These are phyloP conservation scores for Fraxinus sp. DNA, from an alignment of 305 asterid species.

Conservation along the genomic window DNA sequence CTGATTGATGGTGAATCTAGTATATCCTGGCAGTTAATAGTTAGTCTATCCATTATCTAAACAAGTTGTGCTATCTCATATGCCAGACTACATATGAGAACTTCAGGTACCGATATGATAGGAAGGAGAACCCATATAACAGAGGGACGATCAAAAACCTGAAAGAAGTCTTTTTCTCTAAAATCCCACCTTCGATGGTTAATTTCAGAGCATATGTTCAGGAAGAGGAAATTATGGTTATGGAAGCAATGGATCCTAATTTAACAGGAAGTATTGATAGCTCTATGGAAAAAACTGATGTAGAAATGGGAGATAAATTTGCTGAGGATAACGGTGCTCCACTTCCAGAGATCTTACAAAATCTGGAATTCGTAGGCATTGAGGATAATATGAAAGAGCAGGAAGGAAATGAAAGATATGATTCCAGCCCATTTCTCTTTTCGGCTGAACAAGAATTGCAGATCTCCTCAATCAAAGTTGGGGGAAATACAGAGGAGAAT, in stretches of 20 bases:
- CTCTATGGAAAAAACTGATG: constrained; percentile 65
- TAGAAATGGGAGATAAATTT: constrained; percentile 62
- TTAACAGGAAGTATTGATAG: constrained; percentile 36
- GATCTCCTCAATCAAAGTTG: background rate
- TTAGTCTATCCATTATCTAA: background rate
- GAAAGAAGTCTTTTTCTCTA: constrained; percentile 65
- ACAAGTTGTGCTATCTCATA: background rate
- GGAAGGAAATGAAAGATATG: constrained; percentile 42
- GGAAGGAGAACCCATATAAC: constrained; percentile 80
- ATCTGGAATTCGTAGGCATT: constrained; percentile 50
- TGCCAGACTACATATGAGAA: constrained; percentile 88
- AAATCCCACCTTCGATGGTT: constrained; percentile 69
- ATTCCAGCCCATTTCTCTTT: constrained; percentile 17
- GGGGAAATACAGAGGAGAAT: background rate
- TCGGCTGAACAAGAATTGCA: constrained; percentile 23
- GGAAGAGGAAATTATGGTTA: constrained; percentile 50
- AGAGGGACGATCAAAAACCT: constrained; percentile 61
- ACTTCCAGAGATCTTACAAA: constrained; percentile 65
- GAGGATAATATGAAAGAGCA: constrained; percentile 41
- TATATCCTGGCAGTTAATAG: background rate
- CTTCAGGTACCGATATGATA: constrained; percentile 70
- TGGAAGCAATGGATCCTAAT: constrained; percentile 40
- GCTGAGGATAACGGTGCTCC: constrained; percentile 38
- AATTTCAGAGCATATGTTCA: constrained; percentile 51
- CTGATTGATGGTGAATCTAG: constrained; percentile 17